Conservation (phyloP, 225 moss, liverwort and hornwort genomes). For the Marchantia paleacea region DNA sequence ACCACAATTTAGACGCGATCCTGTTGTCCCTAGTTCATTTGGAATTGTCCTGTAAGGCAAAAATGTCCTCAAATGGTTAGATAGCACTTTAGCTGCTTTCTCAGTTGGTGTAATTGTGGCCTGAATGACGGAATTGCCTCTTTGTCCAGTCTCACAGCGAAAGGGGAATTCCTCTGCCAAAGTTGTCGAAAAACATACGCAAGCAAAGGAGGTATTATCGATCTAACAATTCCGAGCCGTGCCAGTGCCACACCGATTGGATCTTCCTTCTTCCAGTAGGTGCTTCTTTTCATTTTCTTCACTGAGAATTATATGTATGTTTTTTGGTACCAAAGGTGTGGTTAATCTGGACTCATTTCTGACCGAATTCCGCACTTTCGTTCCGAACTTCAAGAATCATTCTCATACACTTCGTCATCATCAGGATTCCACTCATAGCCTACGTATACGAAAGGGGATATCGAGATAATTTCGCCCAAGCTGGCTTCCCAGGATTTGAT, state of each 20-base stretch:
- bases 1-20: no score
- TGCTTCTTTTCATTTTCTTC: background rate
- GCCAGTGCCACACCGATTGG: constrained; percentile 16
- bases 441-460: constrained; percentile 91
- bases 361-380: no score
- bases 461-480: constrained; percentile 55
- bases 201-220: constrained; percentile 35
- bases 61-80: no score
- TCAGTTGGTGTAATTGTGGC: background rate
- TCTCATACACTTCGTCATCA: background rate
- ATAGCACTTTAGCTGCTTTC: no score
- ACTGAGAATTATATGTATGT: background rate
- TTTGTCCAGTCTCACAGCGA: constrained; percentile 23
- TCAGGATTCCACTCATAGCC: constrained; percentile 75
- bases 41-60: background rate
- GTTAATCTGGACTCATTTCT: no score
- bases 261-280: constrained; percentile 38
- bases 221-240: constrained; percentile 25
- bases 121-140: background rate
- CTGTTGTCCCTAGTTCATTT: no score
- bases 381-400: background rate
- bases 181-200: constrained; percentile 26
- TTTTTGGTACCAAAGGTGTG: no score
- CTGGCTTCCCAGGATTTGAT: constrained; percentile 84
- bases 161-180: constrained; percentile 27